These are phyloP conservation scores for Fusarium albidum DNA, from an alignment of 2,329 filamentous ascomycete species.

Conservation along the genomic window DNA sequence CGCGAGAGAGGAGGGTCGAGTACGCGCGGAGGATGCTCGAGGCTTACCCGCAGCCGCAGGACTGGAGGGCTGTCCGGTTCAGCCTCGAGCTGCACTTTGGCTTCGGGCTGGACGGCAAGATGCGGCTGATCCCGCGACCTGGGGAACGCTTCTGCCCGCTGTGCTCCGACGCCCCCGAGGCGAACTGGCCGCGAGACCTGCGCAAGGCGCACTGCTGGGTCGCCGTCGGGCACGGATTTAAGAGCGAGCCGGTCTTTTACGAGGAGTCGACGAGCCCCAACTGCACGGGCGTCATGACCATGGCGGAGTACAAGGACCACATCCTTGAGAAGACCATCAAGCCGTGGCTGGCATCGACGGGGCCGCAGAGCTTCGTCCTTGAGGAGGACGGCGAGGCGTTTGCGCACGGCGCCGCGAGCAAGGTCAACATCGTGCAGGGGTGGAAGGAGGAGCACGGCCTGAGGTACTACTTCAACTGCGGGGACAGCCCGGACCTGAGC, in stretches of 20 bases:
- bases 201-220: constrained; percentile 47
- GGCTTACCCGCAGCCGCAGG: constrained; percentile 40
- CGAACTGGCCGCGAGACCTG: constrained; percentile 45
- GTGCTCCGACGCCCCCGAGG: constrained; percentile 38
- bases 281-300: constrained; percentile 42
- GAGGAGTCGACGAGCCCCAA: constrained; percentile 47
- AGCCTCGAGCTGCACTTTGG: constrained; percentile 50
- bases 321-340: constrained; percentile 46
- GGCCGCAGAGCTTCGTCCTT: constrained; percentile 41
- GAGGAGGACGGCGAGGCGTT: constrained; percentile 48
- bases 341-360: constrained; percentile 41
- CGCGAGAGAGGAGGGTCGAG: constrained; percentile 45
- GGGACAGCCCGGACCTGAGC: constrained; percentile 48
- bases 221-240: constrained; percentile 47
- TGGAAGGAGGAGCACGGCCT: constrained; percentile 48
- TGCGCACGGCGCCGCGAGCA: constrained; percentile 47
- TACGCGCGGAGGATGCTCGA: constrained; percentile 47
- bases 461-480: constrained; percentile 46
- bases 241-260: constrained; percentile 50
- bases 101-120: constrained; percentile 48
- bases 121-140: constrained; percentile 45
- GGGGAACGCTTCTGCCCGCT: constrained; percentile 45
- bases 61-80: constrained; percentile 47
- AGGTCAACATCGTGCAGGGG: constrained; percentile 46
- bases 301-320: constrained; percentile 47